Base-by-base conservation (phyloP, 306 rosid genomes). In the Lablab purpureus region DNA sequence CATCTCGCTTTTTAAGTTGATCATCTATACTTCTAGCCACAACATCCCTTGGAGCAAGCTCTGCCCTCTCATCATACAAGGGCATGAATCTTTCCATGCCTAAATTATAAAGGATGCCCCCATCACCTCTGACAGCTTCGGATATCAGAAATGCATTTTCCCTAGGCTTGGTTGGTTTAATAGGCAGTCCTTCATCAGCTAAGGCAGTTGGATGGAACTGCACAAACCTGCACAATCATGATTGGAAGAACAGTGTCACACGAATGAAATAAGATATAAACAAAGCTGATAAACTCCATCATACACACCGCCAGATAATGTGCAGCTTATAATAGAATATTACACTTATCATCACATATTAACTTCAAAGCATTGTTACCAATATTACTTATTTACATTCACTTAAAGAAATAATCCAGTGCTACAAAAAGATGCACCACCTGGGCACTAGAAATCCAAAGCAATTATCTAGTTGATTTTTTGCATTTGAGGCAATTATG, bases 191-290 rank as follows among this genome's bases (percentile, higher is more conserved):
- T 83, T 92, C 96, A 65, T 95, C 98, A 19, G 98, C 96, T 75
- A 95, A 90, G 45, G 99, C 97, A 7, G 98, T 95, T 7, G 99
- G 99, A 73, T 95, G 99, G 87, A 92, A 95, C 85, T 91, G 98
- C 63, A 95, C 98, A 87, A 92, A 95, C 87, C 99, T 95, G 90
- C 56, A 6, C 52, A 69, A 49, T 28, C 36, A 50, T 64, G 41
- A 41, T 34, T 40, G 21, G 15, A 17, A 52, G 74, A 79, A 25
- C 11, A 0, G 17, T 49, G 76, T 47, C 43, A 59, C 23, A 76
- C 73, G 70, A 43, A 66, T 25, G 19, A 30, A 72, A 73, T 46
- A 32, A 25, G 21, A 66, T 73, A 84, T 15, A n/a, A n/a, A 40
- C 23, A 17, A 36, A 36, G 34, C 27, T 34, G 28, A 64, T 34